Evolutionary conservation across 164 flowering plant genomes (phyloP).

Genomic region (Cinnamomum chago): DNA sequence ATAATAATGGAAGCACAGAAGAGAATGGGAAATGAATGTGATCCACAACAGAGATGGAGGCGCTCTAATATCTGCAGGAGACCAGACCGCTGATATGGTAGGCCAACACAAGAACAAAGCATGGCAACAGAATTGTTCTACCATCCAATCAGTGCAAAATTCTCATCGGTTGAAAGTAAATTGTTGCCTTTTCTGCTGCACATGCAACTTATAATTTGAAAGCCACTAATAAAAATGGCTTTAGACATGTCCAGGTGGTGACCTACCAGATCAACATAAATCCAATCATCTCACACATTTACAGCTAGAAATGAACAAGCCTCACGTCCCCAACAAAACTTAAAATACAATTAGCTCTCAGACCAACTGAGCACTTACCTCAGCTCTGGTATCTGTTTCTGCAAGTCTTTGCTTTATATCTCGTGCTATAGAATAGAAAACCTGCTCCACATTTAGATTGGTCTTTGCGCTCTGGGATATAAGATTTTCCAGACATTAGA

Average conservation of each 20-base stretch:
- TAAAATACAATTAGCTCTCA: neutral
- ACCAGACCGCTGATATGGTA: neutral
- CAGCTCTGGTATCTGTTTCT: conserved; percentile 61
- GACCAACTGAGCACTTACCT: conserved; percentile 28
- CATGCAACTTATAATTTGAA: neutral
- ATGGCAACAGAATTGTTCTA: neutral
- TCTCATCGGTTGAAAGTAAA: neutral
- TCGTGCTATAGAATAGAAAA: conserved; percentile 77
- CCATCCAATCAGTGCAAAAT: neutral
- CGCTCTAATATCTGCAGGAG: neutral
- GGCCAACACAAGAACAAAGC: neutral
- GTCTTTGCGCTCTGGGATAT: conserved; percentile 76
- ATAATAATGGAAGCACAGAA: too few relatives aligned
- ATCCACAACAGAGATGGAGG: neutral
- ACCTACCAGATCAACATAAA: neutral
- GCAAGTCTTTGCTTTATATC: conserved; percentile 83
- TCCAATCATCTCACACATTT: neutral
- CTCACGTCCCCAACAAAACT: neutral
- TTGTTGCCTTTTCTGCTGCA: neutral
- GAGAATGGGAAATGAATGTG: too few relatives aligned
- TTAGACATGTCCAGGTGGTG: neutral
- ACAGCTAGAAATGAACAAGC: too few relatives aligned
- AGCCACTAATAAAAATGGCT: neutral
- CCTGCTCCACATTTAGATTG: conserved; percentile 81
- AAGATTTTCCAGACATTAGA: conserved; percentile 11